phyloP scores from a whole-genome alignment of 73 alveolate species.

The Tetrahymena borealis region DNA sequence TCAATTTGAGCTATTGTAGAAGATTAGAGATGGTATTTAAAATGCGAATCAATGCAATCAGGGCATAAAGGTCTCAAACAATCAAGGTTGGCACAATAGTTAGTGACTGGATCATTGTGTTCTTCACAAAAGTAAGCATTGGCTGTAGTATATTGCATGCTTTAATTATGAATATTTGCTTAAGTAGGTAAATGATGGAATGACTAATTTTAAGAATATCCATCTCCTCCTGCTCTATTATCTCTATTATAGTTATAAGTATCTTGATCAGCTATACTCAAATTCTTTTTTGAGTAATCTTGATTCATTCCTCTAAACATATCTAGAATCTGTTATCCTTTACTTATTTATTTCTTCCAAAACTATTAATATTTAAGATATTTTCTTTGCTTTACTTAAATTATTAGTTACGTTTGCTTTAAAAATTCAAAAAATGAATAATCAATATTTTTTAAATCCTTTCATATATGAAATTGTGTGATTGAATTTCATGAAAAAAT shows the following conservation, averaged over 20 bases:
- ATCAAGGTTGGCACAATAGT: constrained; percentile 31
- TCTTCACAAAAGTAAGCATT: constrained; percentile 2
- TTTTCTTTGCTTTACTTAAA: neutral
- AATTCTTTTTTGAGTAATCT: neutral
- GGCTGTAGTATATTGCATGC: neutral
- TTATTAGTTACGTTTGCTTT: neutral
- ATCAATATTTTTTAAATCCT: neutral
- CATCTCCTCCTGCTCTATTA: neutral
- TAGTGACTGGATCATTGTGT: constrained; percentile 21
- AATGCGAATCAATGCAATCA: constrained; percentile 34
- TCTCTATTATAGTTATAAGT: neutral
- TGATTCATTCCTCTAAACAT: neutral
- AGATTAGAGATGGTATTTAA: neutral
- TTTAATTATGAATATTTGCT: neutral
- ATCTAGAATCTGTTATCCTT: neutral
- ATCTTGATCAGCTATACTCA: neutral
- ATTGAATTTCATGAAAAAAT: neutral
- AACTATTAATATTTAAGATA: neutral
- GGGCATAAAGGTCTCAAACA: constrained; percentile 36
- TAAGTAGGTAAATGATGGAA: neutral
- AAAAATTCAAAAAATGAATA: neutral
- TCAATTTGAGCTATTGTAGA: constrained; percentile 16
- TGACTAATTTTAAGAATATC: neutral
- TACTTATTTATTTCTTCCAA: neutral
- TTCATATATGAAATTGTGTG: neutral